Conservation (phyloP, 2,329 filamentous ascomycete species). For the Epichloe typhina region DNA sequence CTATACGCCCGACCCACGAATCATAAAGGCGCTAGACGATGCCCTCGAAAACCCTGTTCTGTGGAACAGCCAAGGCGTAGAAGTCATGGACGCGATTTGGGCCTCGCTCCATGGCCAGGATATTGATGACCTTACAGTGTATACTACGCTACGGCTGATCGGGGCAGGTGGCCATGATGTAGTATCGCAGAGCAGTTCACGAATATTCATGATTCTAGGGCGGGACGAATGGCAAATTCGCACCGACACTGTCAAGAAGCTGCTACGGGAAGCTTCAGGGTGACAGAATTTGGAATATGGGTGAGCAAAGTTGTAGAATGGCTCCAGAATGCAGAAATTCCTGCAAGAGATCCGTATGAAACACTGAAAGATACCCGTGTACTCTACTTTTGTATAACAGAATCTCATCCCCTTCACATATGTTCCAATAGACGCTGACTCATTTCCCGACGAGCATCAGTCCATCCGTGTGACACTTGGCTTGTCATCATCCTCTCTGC, state of each 20-base stretch:
- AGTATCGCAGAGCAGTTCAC: conserved; percentile 15
- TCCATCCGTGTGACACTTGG: too few species aligned
- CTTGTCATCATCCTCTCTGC: too few species aligned
- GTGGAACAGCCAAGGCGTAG: conserved; percentile 7
- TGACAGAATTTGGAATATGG: background rate
- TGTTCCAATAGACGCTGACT: too few species aligned
- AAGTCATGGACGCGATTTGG: conserved; percentile 10
- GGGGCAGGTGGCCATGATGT: conserved; percentile 18
- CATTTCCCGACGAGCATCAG: too few species aligned
- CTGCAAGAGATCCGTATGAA: too few species aligned
- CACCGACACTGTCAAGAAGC: conserved; percentile 10
- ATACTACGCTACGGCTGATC: conserved; percentile 19
- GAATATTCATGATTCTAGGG: conserved; percentile 22
- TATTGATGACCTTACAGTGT: conserved; percentile 10
- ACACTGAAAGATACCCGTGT: too few species aligned
- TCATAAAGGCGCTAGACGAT: conserved; percentile 14
- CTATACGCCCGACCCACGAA: conserved; percentile 8
- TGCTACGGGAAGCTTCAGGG: conserved; percentile 6
- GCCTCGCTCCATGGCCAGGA: conserved; percentile 6
- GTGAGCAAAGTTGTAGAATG: background rate
- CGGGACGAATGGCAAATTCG: conserved; percentile 21
- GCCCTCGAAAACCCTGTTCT: conserved; percentile 8
- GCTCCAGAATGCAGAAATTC: too few species aligned
- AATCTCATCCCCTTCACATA: too few species aligned
- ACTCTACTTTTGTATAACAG: too few species aligned